Base-by-base conservation (phyloP, 495 filamentous ascomycete species). In the Penicillium riverlandense region DNA sequence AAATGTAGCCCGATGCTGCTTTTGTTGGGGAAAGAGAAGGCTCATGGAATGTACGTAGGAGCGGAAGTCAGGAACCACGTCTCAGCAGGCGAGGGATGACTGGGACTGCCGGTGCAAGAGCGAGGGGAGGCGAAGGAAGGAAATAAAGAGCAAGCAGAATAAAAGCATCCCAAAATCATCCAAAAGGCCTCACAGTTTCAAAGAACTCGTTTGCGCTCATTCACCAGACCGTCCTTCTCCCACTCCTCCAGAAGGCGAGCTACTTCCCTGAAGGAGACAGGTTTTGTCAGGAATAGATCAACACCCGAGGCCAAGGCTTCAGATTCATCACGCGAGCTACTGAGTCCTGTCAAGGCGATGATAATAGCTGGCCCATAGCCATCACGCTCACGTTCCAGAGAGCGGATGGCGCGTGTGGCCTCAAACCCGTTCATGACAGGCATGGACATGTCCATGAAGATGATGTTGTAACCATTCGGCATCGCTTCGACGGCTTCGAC, bases 361-460 rank as follows among this genome's bases (percentile, higher is more conserved):
- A 90, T 80, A 33, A 73, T 73, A 13, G 75, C 71, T 0, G 72
- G 68, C 11, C 47, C 47, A 29, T 48, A 48, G 36, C 53, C 52
- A 28, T 61, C 59, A 12, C 55, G 54, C 35, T 73, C 70, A 41
- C 58, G 64, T 58, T 89, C 85, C 35, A 84, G 66, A 12, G 71
- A 63, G 8, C 84, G 73, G 43, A 88, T 86, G 8, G 75, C 72
- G 4, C 78, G 74, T 9, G 84, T 85, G 8, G 84, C 77, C 56
- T 85, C 83, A n/a, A 87, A 76, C 7, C 84, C 84, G 43, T 85
- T 80, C 72, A 88, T 83, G 0, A 88, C 65, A 0, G 86, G 85
- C 86, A 90, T 89, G 12, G 79, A 80, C 40, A 88, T 82, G 41
- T 87, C 82, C 76, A 79, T 79, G 60, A 80, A 76, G 35, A 80